Conservation (phyloP, 192 early-diverging fungal species). For the Phycomyces blakesleeanus region DNA sequence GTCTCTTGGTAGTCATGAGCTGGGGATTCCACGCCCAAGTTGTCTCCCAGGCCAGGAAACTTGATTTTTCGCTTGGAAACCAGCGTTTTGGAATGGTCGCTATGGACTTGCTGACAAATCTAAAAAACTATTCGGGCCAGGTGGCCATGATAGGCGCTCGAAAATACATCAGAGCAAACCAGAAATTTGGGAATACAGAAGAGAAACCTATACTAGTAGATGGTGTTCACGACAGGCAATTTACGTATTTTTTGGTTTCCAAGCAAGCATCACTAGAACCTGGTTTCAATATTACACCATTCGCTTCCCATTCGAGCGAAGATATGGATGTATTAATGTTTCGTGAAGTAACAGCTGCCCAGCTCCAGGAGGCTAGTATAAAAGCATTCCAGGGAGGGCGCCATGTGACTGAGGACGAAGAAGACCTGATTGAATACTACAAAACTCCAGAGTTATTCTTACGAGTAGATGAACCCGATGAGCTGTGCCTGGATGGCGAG, state of each 20-base stretch:
- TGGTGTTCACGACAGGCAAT: constrained; percentile 14
- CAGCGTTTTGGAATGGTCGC: constrained; percentile 42
- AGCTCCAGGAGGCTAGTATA: constrained; percentile 32
- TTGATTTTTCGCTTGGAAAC: constrained; percentile 45
- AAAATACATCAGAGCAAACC: constrained; percentile 13
- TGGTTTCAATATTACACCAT: constrained; percentile 44
- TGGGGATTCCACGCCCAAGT: constrained; percentile 51
- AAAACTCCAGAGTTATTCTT: constrained; percentile 35
- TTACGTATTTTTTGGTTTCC: constrained; percentile 44
- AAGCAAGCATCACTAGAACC: constrained; percentile 47
- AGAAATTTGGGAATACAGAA: not conserved
- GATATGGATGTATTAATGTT: constrained; percentile 44
- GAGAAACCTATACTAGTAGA: not conserved
- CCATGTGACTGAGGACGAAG: constrained; percentile 34
- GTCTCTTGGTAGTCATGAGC: constrained; percentile 42
- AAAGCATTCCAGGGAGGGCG: constrained; percentile 30
- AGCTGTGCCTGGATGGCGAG: constrained; percentile 50
- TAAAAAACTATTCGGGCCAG: constrained; percentile 39
- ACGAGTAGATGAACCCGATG: constrained; percentile 32
- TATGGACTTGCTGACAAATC: constrained; percentile 33
- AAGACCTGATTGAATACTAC: constrained; percentile 35
- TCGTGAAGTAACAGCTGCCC: constrained; percentile 29
- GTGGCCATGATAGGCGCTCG: constrained; percentile 30
- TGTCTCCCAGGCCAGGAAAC: constrained; percentile 43
- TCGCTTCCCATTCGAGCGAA: constrained; percentile 36